Evolutionary conservation across 352 stramenopile genomes (phyloP).

Genomic region (Thraustotheca clavata): DNA sequence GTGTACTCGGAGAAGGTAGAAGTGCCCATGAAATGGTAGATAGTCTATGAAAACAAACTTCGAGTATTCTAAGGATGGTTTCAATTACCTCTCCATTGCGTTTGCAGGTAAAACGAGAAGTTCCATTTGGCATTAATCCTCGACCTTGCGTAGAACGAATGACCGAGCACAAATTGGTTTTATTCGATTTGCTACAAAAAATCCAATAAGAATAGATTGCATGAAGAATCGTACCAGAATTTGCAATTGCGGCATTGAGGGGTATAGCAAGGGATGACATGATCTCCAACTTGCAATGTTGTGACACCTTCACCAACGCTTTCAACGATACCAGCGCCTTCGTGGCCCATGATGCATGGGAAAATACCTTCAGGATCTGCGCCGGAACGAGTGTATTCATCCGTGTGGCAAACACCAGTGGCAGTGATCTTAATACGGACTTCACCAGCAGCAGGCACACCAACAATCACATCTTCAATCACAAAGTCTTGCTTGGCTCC

Average conservation of each 20-base stretch:
- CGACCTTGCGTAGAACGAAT: slow-evolving; percentile 72
- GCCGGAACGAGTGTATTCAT: slow-evolving; percentile 81
- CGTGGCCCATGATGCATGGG: slow-evolving; percentile 82
- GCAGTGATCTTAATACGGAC: slow-evolving; percentile 80
- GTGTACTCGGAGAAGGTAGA: slow-evolving; percentile 86
- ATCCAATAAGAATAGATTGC: background rate
- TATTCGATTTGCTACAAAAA: slow-evolving; percentile 53
- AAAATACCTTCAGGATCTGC: slow-evolving; percentile 74
- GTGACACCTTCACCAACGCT: slow-evolving; percentile 73
- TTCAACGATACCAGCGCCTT: slow-evolving; percentile 76
- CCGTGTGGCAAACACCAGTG: slow-evolving; percentile 80
- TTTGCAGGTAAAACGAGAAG: slow-evolving; percentile 82
- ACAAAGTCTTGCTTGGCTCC: slow-evolving; percentile 77
- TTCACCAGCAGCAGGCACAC: slow-evolving; percentile 47
- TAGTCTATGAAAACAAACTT: slow-evolving; percentile 28
- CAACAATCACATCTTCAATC: slow-evolving; percentile 75
- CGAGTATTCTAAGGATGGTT: background rate
- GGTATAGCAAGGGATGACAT: slow-evolving; percentile 96
- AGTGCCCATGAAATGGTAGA: slow-evolving; percentile 85
- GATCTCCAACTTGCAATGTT: slow-evolving; percentile 71
- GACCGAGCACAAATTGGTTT: slow-evolving; percentile 81
- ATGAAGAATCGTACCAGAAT: slow-evolving; percentile 48
- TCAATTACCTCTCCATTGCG: slow-evolving; percentile 53
- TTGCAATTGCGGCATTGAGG: slow-evolving; percentile 86
- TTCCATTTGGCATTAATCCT: slow-evolving; percentile 74